Conservation (phyloP, 2,329 filamentous ascomycete genomes). For the Penicillium concentricum region DNA sequence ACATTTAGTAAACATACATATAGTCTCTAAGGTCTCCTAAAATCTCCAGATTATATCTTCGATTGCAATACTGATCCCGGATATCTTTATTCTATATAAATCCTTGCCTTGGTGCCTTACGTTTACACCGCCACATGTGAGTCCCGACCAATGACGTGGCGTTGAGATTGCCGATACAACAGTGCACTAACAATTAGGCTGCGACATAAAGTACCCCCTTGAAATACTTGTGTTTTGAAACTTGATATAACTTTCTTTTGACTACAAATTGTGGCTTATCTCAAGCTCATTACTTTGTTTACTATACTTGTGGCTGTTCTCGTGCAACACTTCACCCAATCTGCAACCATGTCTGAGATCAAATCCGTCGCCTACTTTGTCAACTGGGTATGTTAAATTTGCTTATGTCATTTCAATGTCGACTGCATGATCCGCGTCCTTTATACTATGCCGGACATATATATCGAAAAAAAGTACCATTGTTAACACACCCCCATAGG, state of each 20-base stretch:
- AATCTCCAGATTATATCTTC: not conserved
- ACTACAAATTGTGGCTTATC: slow-evolving; percentile 14
- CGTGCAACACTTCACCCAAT: slow-evolving; percentile 13
- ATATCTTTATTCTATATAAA: not conserved
- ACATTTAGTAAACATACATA: not conserved
- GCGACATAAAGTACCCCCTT: slow-evolving; percentile 25
- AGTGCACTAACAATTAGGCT: slow-evolving; percentile 27
- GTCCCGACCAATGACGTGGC: slow-evolving; percentile 16
- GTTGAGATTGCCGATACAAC: slow-evolving; percentile 23
- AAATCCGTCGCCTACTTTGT: slow-evolving; percentile 45
- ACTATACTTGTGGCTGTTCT: slow-evolving; percentile 18
- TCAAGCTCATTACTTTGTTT: slow-evolving; percentile 6
- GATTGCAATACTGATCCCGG: too few species aligned
- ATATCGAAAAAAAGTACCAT: not conserved
- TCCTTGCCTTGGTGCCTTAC: not conserved
- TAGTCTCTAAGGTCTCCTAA: not conserved
- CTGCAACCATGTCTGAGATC: slow-evolving; percentile 28
- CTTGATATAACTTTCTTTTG: not conserved
- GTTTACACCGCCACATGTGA: slow-evolving; percentile 12
- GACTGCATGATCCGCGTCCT: not conserved
- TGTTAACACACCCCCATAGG: slow-evolving; percentile 45
- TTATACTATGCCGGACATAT: not conserved
- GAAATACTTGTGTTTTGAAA: not conserved
- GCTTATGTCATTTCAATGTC: not conserved
- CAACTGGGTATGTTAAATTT: slow-evolving; percentile 41